Conservation (phyloP, 768 basidiomycete genomes). For the Panellus pusillus region DNA sequence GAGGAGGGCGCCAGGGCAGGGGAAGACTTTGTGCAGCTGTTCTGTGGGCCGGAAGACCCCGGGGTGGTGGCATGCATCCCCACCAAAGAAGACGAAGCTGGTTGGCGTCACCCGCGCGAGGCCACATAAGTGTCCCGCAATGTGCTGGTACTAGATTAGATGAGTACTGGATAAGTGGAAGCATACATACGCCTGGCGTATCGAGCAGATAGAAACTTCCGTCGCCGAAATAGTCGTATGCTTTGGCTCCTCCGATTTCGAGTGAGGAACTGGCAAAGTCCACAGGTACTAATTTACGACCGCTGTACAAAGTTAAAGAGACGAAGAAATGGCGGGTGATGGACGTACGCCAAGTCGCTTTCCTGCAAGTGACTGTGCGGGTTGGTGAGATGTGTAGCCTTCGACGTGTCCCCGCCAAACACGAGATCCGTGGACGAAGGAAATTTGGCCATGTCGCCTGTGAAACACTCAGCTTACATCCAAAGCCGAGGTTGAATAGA, state of each 20-base stretch:
- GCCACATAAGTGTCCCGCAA: constrained; percentile 18
- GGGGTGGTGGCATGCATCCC: constrained; percentile 18
- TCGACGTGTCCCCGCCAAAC: constrained; percentile 1
- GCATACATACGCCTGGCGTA: constrained; percentile 10
- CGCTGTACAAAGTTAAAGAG: background rate
- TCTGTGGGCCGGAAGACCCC: constrained; percentile 20
- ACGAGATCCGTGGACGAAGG: constrained; percentile 15
- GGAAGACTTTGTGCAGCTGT: constrained; percentile 3
- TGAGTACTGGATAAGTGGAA: background rate
- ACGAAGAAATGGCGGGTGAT: background rate
- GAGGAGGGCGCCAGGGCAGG: constrained; percentile 14
- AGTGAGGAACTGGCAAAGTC: constrained; percentile 4
- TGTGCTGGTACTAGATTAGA: constrained; percentile 10
- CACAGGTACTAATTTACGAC: background rate
- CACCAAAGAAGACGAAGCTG: constrained; percentile 21
- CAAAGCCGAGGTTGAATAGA: background rate
- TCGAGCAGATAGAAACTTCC: constrained; percentile 20
- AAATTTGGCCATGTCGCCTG: constrained; percentile 17
- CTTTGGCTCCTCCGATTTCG: constrained; percentile 8
- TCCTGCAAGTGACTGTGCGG: constrained; percentile 1
- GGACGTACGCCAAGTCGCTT: constrained; percentile 9
- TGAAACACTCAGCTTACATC: background rate
- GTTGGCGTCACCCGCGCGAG: constrained; percentile 21
- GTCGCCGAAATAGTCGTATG: constrained; percentile 20
- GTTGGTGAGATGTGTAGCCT: background rate